Base-by-base conservation (phyloP, 306 rosid genomes). In the Alnus glutinosa region DNA sequence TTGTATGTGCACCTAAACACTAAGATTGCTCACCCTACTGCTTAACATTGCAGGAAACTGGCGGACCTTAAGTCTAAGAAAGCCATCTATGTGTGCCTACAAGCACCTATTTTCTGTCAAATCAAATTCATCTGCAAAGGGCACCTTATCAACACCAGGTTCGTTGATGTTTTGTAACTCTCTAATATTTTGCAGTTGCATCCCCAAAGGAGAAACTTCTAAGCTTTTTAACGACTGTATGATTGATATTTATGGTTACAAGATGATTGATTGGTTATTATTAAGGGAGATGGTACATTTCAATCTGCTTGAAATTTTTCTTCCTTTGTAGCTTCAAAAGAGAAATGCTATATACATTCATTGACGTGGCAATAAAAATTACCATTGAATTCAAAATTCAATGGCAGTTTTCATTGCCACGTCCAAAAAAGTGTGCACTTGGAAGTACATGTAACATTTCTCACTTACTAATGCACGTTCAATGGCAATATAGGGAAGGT, bases 51-150 rank as follows among this genome's bases (percentile, higher is more conserved):
- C 88, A 94, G 98, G 94, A 91, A 62, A 86, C 82, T 86, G 98
- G 80, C 51, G 73, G 85, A 82, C 61, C 83, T 95, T 71, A 90
- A 66, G 76, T 95, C 98, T 66, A 91, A 55, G 90, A 95, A 95
- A 86, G 98, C 98, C 79, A 85, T 85, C 34, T 89, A 86, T 63
- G 93, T 92, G 15, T 77, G 87, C 62, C 80, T 85, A 73, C 88
- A 91, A 19, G 98, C 98, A 78, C 90, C 92, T 15, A 49, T 76
- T 84, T 87, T 70, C 66, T 92, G 98, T 84, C 88, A 70, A 70
- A 82, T 95, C 52, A 89, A 91, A 63, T 95, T 90, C 77, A 77
- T 88, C 82, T 89, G 98, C 94, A 92, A 91, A 80, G 98, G 94
- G 19, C 71, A 81, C 82, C 96, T 88, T 51, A 91, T 92, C 79